Base-by-base conservation (phyloP, 2,329 filamentous ascomycete genomes). In the Elsinoe ampelina region DNA sequence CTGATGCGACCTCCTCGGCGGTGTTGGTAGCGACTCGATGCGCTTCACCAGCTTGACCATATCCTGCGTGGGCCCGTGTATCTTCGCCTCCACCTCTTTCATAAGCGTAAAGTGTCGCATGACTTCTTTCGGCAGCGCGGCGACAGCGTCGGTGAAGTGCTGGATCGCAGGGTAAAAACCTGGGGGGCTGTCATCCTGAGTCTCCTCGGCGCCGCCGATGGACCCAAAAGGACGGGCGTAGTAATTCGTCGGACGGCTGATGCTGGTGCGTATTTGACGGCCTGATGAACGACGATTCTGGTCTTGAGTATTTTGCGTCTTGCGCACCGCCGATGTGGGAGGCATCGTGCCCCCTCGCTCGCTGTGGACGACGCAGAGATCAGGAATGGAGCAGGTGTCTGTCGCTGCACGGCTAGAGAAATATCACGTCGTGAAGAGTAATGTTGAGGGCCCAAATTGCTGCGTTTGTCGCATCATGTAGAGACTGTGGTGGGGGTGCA, bases 11-110 rank as follows among this genome's bases (percentile, higher is more conserved):
- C 61, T 66, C 56, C 65, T 63, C 45, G 69, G 68, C 38, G 76
- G 74, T 30, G 75, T 70, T 36, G 75, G 75, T 57, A 74, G 70
- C 38, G 68, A 67, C 58, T 73, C 70, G 39, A 87, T 82, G 55
- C 79, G 79, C 60, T 84, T 78, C 64, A 95, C 81, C 60, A 95
- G 79, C 67, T 86, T 80, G 67, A 86, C 84, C 58, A 98, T 79
- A 66, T 85, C 81, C 64, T 93, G 86, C 70, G 95, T 89, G 5
- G 93, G 87, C 22, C 84, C 84, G 72, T 91, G 93, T 62, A 95
- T 87, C 74, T 98, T 98, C 61, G 92, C 92, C 75, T 98, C 93
- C 48, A 97, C 93, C 74, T 98, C 93, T 71, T 96, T 96, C 63
- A 98, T 79, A 57, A 97, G 80, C 34, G 92, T 96, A 65, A 95